These are phyloP conservation scores for Prunus kanzakura DNA, from an alignment of 306 rosid species.

Conservation along the genomic window DNA sequence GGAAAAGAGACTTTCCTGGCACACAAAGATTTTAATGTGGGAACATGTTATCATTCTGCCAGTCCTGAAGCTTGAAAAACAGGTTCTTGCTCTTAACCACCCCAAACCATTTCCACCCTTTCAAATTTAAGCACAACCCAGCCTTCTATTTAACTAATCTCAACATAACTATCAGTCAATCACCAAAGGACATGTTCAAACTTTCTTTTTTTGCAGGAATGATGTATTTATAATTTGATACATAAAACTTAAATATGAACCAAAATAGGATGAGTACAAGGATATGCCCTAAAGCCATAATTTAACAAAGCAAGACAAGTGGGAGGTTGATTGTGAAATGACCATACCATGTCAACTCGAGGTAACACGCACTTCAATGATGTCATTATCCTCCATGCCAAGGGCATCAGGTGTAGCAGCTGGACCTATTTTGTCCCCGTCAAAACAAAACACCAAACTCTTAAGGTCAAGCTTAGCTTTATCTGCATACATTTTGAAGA, in stretches of 20 bases:
- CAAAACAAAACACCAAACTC: slow-evolving; percentile 64
- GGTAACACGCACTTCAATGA: slow-evolving; percentile 72
- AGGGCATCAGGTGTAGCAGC: slow-evolving; percentile 63
- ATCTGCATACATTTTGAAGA: slow-evolving; percentile 67
- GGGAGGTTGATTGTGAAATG: background rate
- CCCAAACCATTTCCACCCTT: background rate
- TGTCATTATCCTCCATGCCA: slow-evolving; percentile 86
- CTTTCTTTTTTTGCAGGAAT: background rate
- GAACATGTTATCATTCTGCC: background rate
- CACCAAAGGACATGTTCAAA: background rate
- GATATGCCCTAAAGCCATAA: background rate
- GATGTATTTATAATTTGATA: background rate
- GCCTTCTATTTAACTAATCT: no score
- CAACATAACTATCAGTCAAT: background rate
- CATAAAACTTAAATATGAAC: background rate
- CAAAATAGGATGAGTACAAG: background rate
- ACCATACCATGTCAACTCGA: slow-evolving; percentile 47
- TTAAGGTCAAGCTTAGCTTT: slow-evolving; percentile 52
- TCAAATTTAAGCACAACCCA: background rate
- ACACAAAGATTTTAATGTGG: background rate
- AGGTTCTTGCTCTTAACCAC: background rate
- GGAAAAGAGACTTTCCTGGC: background rate
- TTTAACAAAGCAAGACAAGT: background rate
- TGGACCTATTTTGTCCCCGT: slow-evolving; percentile 71
- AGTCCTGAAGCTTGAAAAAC: background rate